A percentile compares a stretch with the other conserved stretches of the same genome.
These are phyloP conservation scores for Aspergillus hancockii DNA, from an alignment of 495 filamentous ascomycete species.

Conservation along the genomic window DNA sequence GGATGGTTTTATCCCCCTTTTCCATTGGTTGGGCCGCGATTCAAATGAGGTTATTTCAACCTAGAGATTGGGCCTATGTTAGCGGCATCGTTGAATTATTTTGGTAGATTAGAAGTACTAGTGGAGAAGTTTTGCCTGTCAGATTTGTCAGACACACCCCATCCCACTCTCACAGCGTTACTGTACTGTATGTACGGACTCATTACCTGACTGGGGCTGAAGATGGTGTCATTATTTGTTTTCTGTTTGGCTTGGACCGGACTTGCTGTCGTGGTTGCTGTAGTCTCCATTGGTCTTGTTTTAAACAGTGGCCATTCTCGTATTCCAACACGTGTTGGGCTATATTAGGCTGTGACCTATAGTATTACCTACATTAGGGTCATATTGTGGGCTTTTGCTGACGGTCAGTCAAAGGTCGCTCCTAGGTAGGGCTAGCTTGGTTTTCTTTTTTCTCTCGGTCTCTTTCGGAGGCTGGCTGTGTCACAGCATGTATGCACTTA, in stretches of 20 bases:
- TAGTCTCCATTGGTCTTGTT: background rate
- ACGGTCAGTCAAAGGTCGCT: background rate
- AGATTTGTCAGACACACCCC: background rate
- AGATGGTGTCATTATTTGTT: background rate
- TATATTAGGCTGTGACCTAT: background rate
- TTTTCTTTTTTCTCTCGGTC: background rate
- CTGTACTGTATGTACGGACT: too few species aligned
- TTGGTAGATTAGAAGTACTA: background rate
- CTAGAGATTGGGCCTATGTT: background rate
- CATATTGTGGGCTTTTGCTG: background rate
- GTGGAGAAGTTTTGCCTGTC: background rate
- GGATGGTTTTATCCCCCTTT: background rate
- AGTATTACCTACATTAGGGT: background rate
- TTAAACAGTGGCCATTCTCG: background rate
- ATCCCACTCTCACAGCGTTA: too few species aligned
- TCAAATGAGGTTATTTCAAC: background rate
- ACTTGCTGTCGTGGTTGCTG: background rate
- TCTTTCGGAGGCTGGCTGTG: background rate
- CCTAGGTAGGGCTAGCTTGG: background rate
- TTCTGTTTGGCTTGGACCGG: background rate
- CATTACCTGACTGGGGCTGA: background rate
- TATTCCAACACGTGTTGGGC: slow-evolving; percentile 2
- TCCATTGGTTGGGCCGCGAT: background rate
- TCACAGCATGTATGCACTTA: too few species aligned
- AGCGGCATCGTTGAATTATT: too few species aligned